A percentile compares a stretch with the other conserved stretches of the same genome.
These are phyloP conservation scores for Lasiosphaeria miniovina DNA, from an alignment of 495 filamentous ascomycete genomes.

Conservation along the genomic window DNA sequence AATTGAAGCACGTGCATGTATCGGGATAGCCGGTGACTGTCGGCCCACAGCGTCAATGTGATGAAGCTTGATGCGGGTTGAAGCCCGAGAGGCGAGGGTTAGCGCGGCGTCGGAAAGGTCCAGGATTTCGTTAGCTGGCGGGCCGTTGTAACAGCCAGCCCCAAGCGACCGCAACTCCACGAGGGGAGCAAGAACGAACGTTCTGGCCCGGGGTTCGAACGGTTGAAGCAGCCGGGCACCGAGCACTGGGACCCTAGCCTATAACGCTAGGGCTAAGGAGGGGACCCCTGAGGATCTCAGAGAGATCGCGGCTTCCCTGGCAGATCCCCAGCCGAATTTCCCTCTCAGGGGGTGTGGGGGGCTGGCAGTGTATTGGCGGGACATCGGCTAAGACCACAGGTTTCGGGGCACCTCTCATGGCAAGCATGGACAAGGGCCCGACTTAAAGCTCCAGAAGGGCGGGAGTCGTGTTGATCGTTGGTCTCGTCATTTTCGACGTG, in stretches of 20 bases:
- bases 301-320: conserved; percentile 24
- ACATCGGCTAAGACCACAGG: conserved; percentile 23
- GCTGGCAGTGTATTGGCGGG: conserved; percentile 8
- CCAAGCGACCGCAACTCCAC: neutral
- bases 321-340: conserved; percentile 26
- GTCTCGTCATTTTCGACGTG: too few species aligned
- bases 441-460: neutral
- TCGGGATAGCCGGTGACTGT: too few species aligned
- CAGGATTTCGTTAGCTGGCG: neutral
- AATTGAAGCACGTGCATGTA: too few species aligned
- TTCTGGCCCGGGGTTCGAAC: conserved; percentile 5
- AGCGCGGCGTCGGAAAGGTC: too few species aligned
- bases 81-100: too few species aligned
- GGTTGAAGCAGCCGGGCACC: conserved; percentile 11
- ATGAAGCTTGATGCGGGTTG: too few species aligned
- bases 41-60: too few species aligned
- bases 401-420: conserved; percentile 5
- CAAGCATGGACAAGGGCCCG: neutral
- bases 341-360: conserved; percentile 11
- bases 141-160: neutral
- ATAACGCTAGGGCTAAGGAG: conserved; percentile 24
- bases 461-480: neutral
- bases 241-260: conserved; percentile 17
- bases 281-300: conserved; percentile 28
- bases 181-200: neutral